A percentile compares a stretch with the other conserved stretches of the same genome.
Evolutionary conservation across 2,329 filamentous ascomycete genomes (phyloP).

Genomic region (Graphium sp.): DNA sequence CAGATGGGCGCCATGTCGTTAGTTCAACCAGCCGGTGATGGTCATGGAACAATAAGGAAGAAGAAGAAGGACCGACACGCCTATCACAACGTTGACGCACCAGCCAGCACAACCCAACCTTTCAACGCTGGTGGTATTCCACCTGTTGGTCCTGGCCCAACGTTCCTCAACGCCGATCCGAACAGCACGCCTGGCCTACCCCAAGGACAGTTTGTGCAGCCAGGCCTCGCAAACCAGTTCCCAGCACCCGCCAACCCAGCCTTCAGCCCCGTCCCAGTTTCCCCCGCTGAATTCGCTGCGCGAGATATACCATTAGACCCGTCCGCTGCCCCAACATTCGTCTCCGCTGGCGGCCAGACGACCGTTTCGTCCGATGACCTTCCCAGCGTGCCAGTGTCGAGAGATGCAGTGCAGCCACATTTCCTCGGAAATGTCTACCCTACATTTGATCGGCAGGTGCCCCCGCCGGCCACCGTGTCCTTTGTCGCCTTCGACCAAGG

Average conservation of each 20-base stretch:
- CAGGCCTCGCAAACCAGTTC: constrained; percentile 40
- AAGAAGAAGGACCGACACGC: constrained; percentile 95
- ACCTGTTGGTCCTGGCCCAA: constrained; percentile 8
- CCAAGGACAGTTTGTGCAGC: constrained; percentile 2
- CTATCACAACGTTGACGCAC: constrained; percentile 67
- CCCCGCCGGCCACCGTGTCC: constrained; percentile 73
- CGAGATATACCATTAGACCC: no score
- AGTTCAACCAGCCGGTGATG: constrained; percentile 22
- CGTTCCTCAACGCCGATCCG: constrained; percentile 15
- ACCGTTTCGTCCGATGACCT: constrained; percentile 83
- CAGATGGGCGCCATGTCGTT: constrained; percentile 70
- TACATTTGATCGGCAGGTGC: constrained; percentile 86
- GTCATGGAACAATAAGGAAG: constrained; percentile 35
- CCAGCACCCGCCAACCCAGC: constrained; percentile 36
- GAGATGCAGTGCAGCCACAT: constrained; percentile 68
- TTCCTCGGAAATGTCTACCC: constrained; percentile 82
- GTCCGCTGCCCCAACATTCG: no score
- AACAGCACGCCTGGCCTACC: constrained; percentile 12
- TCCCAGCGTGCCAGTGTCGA: constrained; percentile 72
- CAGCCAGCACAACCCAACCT: constrained; percentile 44
- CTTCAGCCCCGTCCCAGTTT: constrained; percentile 11
- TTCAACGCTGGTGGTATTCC: constrained; percentile 35
- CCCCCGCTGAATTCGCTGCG: constrained; percentile 10
- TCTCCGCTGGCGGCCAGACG: constrained; percentile 13
- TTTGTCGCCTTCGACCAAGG: constrained; percentile 94